Evolutionary conservation across 108 stramenopile genomes (phyloP), one percentile per base, ranked within the genome.

Genomic region (Skeletonema menzelii): DNA sequence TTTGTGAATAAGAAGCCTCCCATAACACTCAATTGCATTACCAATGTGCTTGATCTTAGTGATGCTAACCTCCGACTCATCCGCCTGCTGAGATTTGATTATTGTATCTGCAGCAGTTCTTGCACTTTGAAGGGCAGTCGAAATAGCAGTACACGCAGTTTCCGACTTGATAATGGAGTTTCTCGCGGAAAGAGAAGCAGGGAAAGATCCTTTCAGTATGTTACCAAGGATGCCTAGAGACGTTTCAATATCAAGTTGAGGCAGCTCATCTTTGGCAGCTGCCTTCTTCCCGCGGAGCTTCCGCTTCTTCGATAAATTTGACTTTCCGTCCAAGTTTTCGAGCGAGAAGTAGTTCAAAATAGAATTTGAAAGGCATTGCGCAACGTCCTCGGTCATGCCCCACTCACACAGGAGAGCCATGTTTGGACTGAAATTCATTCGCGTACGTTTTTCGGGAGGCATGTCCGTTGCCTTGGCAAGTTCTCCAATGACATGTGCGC

Each of bases 1-100:
- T 69, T 85, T 84, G 76, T 94, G 93, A 30, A 94, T 60, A 4
- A 74, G 82, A 20, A 94, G 70, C 17, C 86, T 78, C 13, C 91
- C 93, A 76, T 87, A 88, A 53, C 79, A 79, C 63, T 84, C 83
- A 27, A 79, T 59, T 59, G 69, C 67, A 15, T 31, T 62, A 8
- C 70, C 77, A 73, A 83, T 64, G 49, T 70, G 65, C 64, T 49
- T 61, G 64, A 75, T 67, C 59, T 60, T 31, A 17, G 26, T 11
- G 2, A 58, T 40, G 30, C 57, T 66, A 22, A 49, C 40, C 4
- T 77, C 64, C 17, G 37, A 46, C 4, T 63, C 26, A 13, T 14
- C 11, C 27, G 47, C 28, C 8, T 10, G 27, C 13, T 17, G 44
- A 13, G 77, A 35, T 22, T 59, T 63, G 19, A 72, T 31, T 14